phyloP scores from a whole-genome alignment of 805 yeast species.

The Metschnikowia peoriensis region DNA sequence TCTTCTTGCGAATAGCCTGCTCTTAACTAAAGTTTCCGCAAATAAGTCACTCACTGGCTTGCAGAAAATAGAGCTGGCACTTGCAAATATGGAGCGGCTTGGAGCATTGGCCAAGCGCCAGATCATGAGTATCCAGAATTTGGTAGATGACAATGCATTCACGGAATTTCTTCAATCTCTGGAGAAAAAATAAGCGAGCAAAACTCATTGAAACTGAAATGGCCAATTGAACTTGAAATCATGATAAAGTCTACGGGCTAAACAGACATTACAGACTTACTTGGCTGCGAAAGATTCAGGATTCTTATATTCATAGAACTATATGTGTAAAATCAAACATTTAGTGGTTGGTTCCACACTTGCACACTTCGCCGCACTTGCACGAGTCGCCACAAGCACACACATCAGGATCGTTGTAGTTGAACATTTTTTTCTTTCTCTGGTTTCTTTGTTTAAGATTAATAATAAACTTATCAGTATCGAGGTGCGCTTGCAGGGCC shows the following conservation, averaged over 20 bases:
- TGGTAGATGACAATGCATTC: conserved; percentile 14
- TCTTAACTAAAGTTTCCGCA: conserved; percentile 17
- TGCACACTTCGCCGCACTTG: conserved; percentile 13
- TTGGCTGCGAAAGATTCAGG: no score
- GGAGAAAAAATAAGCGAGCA: neutral
- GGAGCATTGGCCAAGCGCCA: conserved; percentile 20
- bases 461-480: neutral
- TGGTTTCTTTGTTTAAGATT: neutral
- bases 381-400: conserved; percentile 14
- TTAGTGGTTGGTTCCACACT: conserved; percentile 12
- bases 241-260: no score
- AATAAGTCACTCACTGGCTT: conserved; percentile 15
- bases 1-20: conserved; percentile 23
- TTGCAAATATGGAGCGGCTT: conserved; percentile 25
- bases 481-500: neutral
- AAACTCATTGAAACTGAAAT: no score
- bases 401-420: conserved; percentile 15
- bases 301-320: no score
- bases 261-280: no score
- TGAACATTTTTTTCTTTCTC: conserved; percentile 7
- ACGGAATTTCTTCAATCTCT: conserved; percentile 4
- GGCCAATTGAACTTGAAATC: no score
- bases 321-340: no score
- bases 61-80: conserved; percentile 23
- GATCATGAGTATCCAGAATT: conserved; percentile 19